A percentile compares a stretch with the other conserved stretches of the same genome.
Evolutionary conservation across 1,284 basidiomycete genomes (phyloP).

Genomic region (Butyriboletus appendiculatus): DNA sequence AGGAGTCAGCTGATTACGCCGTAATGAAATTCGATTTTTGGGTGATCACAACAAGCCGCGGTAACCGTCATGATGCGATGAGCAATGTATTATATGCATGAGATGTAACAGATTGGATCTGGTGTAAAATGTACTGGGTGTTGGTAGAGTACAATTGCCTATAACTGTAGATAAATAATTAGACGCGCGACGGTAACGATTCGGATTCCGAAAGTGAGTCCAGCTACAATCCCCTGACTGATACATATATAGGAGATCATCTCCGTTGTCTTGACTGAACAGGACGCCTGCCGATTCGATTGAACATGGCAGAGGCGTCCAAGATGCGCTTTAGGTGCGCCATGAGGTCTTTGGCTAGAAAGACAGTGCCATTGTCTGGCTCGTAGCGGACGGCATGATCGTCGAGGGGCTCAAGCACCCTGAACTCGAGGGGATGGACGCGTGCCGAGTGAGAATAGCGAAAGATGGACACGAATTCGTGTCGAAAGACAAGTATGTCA

Average conservation of each 20-base stretch:
- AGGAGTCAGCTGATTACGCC: no score
- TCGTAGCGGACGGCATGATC: slow-evolving; percentile 54
- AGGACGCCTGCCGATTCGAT: slow-evolving; percentile 8
- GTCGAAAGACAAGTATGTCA: slow-evolving; percentile 45
- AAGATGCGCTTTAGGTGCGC: slow-evolving; percentile 48
- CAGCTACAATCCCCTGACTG: neutral
- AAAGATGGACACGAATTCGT: slow-evolving; percentile 62
- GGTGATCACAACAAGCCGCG: no score
- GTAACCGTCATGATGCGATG: neutral
- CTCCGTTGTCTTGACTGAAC: slow-evolving; percentile 6
- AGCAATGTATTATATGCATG: neutral
- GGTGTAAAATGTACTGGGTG: slow-evolving; percentile 1
- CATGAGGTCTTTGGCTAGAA: slow-evolving; percentile 59
- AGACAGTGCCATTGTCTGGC: slow-evolving; percentile 62
- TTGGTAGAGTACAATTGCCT: slow-evolving; percentile 20
- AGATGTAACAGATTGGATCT: neutral
- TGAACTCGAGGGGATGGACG: slow-evolving; percentile 53
- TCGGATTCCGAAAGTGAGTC: neutral
- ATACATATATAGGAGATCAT: slow-evolving; percentile 7
- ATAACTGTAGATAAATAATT: neutral
- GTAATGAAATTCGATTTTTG: no score
- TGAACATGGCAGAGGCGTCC: slow-evolving; percentile 25
- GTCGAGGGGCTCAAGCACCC: slow-evolving; percentile 55
- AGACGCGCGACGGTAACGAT: neutral
- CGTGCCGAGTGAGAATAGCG: slow-evolving; percentile 47